Evolutionary conservation across 352 stramenopile genomes (phyloP).

Genomic region (Blastocystis hominis): DNA sequence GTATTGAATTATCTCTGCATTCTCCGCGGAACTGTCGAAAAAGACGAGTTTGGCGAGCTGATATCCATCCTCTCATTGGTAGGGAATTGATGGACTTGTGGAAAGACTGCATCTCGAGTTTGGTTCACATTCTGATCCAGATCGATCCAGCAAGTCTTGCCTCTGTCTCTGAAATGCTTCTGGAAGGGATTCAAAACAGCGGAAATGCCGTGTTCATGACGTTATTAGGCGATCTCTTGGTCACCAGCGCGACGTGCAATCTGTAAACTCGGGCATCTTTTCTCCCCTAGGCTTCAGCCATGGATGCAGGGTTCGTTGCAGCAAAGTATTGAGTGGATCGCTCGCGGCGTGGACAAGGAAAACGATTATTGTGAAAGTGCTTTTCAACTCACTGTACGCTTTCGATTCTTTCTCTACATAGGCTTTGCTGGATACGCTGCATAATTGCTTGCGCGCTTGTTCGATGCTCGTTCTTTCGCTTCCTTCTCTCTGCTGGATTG

Average conservation of each 20-base stretch:
- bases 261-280: neutral
- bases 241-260: neutral
- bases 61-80: neutral
- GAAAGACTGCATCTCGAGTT: neutral
- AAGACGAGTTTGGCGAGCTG: neutral
- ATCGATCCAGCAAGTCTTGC: neutral
- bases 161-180: neutral
- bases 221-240: neutral
- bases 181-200: neutral
- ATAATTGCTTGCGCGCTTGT: neutral
- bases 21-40: neutral
- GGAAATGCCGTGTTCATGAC: neutral
- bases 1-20: neutral
- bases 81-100: neutral
- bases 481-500: neutral
- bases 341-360: neutral
- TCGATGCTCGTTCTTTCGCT: neutral
- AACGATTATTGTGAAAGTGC: slow-evolving; percentile 5
- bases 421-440: neutral
- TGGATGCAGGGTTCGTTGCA: neutral
- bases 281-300: neutral
- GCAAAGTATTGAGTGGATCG: neutral
- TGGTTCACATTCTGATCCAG: neutral
- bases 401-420: neutral
- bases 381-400: neutral